These are phyloP conservation scores for Pseudevernia furfuracea DNA, from an alignment of 495 filamentous ascomycete genomes.

Conservation along the genomic window DNA sequence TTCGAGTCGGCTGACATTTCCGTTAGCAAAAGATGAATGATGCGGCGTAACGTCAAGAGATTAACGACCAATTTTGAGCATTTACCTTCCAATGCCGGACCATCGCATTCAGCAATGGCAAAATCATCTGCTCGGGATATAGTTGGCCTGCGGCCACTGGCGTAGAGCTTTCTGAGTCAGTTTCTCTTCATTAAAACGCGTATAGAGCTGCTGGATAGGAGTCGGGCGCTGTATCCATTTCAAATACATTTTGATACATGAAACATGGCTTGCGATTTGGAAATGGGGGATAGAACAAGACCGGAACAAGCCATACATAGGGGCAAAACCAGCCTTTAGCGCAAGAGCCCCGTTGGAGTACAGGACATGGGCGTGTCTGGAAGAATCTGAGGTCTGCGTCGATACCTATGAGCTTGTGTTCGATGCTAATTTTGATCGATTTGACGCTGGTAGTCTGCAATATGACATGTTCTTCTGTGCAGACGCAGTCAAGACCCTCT, in stretches of 20 bases:
- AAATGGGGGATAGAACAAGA: background rate
- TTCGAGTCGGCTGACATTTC: background rate
- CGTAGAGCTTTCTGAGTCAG: background rate
- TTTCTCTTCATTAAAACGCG: background rate
- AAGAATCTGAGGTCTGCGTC: background rate
- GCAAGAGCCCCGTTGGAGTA: background rate
- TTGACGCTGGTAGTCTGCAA: background rate
- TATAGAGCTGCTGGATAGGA: background rate
- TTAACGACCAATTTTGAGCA: background rate
- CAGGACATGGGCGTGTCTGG: background rate
- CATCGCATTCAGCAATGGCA: background rate
- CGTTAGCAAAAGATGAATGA: background rate
- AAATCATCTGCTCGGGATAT: background rate
- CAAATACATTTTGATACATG: background rate
- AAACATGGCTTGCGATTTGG: background rate
- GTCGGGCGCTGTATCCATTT: background rate
- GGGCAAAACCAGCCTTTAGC: background rate
- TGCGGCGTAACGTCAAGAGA: background rate
- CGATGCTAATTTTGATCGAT: background rate
- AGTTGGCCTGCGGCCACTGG: background rate
- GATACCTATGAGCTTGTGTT: background rate
- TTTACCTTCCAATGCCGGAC: background rate
- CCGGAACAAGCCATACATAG: background rate
- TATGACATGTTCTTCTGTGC: background rate
- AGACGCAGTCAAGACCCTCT: background rate